Evolutionary conservation across 164 flowering plant genomes (phyloP).

Genomic region (Annona squamosa): DNA sequence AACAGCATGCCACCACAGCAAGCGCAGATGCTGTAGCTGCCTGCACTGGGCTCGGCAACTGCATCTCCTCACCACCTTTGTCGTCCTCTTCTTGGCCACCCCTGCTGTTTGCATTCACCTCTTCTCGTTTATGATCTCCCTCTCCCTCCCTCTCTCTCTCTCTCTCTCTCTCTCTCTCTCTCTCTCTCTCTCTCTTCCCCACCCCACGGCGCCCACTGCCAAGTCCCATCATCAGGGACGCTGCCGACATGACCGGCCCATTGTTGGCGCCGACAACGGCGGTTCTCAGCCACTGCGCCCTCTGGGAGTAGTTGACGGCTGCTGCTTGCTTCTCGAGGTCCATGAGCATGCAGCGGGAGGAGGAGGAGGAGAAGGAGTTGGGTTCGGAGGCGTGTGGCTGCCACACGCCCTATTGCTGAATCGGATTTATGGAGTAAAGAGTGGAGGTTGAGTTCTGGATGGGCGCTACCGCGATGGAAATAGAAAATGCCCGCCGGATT

Average conservation of each 20-base stretch:
- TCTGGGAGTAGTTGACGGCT: slow-evolving; percentile 20
- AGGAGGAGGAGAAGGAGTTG: too few species aligned
- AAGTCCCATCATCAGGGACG: slow-evolving; percentile 26
- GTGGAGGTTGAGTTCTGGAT: too few species aligned
- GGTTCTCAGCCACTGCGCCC: slow-evolving; percentile 27
- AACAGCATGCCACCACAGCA: slow-evolving; percentile 18
- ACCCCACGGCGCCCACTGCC: slow-evolving; percentile 31
- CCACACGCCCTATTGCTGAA: too few species aligned
- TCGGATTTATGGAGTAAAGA: too few species aligned
- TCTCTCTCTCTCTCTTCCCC: slow-evolving; percentile 6
- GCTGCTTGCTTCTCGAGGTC: neutral
- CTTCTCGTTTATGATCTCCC: slow-evolving; percentile 13
- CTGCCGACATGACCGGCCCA: slow-evolving; percentile 23
- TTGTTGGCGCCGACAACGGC: slow-evolving; percentile 29
- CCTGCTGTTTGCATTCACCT: slow-evolving; percentile 7
- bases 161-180: too few species aligned
- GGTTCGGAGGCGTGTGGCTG: too few species aligned
- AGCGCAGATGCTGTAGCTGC: slow-evolving; percentile 23
- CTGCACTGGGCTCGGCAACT: slow-evolving; percentile 18
- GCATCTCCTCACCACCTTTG: slow-evolving; percentile 5
- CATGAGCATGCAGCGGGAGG: too few species aligned
- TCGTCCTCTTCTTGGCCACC: slow-evolving; percentile 15
- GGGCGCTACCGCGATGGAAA: too few species aligned
- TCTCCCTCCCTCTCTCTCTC: too few species aligned
- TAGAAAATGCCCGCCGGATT: too few species aligned